phyloP scores from a whole-genome alignment of 768 basidiomycete genomes.

The Boletus huronensis region DNA sequence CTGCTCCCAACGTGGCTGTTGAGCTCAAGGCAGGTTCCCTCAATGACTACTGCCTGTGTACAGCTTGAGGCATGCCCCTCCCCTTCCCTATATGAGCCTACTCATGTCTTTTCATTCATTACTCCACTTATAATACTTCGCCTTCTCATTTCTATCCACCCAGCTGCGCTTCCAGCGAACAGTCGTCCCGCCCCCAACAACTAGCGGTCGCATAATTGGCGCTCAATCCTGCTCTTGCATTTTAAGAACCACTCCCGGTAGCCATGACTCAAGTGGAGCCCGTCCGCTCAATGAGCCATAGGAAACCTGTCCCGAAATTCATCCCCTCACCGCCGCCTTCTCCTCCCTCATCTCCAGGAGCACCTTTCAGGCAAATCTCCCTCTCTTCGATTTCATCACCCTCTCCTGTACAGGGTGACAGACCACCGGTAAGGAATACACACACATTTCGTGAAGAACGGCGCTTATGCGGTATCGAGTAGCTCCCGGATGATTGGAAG shows the following conservation, averaged over 20 bases:
- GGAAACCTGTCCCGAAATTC: slow-evolving; percentile 68
- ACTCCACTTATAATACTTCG: slow-evolving; percentile 25
- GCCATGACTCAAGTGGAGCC: slow-evolving; percentile 30
- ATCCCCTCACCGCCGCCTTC: slow-evolving; percentile 59
- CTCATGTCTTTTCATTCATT: slow-evolving; percentile 26
- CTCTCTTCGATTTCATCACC: slow-evolving; percentile 24
- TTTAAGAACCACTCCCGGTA: slow-evolving; percentile 4
- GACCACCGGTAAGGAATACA: slow-evolving; percentile 30
- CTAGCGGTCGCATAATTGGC: slow-evolving; percentile 10
- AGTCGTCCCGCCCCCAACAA: slow-evolving; percentile 12
- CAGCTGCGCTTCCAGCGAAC: slow-evolving; percentile 23
- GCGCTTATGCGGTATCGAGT: slow-evolving; percentile 7
- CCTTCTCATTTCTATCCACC: slow-evolving; percentile 29
- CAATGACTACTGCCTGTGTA: slow-evolving; percentile 31
- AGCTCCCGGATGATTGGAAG: slow-evolving; percentile 38
- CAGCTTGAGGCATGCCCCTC: slow-evolving; percentile 29
- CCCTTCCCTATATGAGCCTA: slow-evolving; percentile 31
- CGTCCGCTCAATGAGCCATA: slow-evolving; percentile 50
- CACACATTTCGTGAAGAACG: neutral
- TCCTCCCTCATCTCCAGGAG: slow-evolving; percentile 33
- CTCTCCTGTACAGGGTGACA: slow-evolving; percentile 21
- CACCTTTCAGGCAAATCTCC: slow-evolving; percentile 33
- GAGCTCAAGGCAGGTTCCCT: slow-evolving; percentile 34
- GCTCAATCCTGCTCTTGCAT: slow-evolving; percentile 8
- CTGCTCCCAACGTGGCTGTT: slow-evolving; percentile 34